Evolutionary conservation across 2,329 filamentous ascomycete genomes (phyloP).

Genomic region (Rutstroemia sp.): DNA sequence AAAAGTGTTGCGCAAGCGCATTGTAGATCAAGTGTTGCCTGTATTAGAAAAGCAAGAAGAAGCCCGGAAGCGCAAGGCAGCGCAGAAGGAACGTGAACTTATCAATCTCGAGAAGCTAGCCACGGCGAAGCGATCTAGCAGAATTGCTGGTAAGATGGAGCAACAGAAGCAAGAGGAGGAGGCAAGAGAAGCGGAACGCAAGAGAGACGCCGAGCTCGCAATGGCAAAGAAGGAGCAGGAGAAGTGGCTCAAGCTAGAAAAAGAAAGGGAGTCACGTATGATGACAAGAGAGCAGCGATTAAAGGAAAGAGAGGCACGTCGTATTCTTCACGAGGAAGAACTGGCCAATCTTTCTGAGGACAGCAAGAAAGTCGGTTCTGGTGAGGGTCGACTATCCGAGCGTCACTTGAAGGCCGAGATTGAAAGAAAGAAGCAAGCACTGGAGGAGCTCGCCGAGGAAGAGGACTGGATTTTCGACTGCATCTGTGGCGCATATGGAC

Average conservation of each 20-base stretch:
- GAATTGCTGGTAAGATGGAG: constrained; percentile 76
- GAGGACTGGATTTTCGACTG: constrained; percentile 96
- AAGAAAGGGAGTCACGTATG: constrained; percentile 71
- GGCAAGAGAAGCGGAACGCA: constrained; percentile 61
- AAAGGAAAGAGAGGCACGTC: constrained; percentile 77
- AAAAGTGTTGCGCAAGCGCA: constrained; percentile 62
- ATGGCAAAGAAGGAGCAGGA: constrained; percentile 62
- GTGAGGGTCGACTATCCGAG: constrained; percentile 61
- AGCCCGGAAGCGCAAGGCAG: constrained; percentile 62
- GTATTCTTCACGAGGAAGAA: constrained; percentile 78
- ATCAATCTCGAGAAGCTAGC: constrained; percentile 78
- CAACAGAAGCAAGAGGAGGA: constrained; percentile 69
- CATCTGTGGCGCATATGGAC: constrained; percentile 80
- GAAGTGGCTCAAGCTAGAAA: constrained; percentile 50
- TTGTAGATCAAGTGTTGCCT: constrained; percentile 74
- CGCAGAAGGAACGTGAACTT: constrained; percentile 68
- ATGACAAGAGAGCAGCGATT: constrained; percentile 80
- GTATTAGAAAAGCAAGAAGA: constrained; percentile 75
- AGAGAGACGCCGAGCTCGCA: constrained; percentile 54
- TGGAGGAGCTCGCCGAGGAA: constrained; percentile 59
- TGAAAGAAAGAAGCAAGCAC: constrained; percentile 68
- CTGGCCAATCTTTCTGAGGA: constrained; percentile 72
- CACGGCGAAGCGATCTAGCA: constrained; percentile 88
- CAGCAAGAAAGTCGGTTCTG: constrained; percentile 51
- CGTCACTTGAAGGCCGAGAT: constrained; percentile 76